These are phyloP conservation scores for Aspergillus glaucus DNA, from an alignment of 2,329 filamentous ascomycete species.

Conservation along the genomic window DNA sequence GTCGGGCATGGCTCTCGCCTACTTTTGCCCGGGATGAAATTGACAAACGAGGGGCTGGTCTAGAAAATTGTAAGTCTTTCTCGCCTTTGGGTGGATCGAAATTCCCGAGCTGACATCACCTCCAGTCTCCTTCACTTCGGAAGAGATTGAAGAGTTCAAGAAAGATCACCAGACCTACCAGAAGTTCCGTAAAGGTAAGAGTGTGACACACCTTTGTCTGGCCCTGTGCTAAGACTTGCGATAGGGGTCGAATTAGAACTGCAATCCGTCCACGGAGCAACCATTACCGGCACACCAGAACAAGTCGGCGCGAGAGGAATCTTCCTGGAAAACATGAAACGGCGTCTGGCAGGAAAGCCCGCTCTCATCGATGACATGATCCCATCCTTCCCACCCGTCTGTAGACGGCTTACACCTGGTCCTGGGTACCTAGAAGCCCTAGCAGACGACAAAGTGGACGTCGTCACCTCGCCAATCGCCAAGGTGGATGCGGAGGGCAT, in stretches of 20 bases:
- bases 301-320: conserved; percentile 17
- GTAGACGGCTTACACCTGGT: conserved; percentile 41
- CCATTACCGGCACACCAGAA: conserved; percentile 21
- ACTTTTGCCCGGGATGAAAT: conserved; percentile 23
- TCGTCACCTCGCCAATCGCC: conserved; percentile 51
- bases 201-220: neutral
- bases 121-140: conserved; percentile 24
- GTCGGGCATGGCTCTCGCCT: conserved; percentile 26
- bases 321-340: conserved; percentile 29
- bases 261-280: conserved; percentile 26
- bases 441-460: conserved; percentile 53
- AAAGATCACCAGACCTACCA: conserved; percentile 25
- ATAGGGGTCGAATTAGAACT: conserved; percentile 26
- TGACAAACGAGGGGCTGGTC: conserved; percentile 17
- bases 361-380: conserved; percentile 32
- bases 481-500: conserved; percentile 28
- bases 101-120: neutral
- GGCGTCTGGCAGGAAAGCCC: conserved; percentile 27
- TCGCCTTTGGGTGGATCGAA: neutral
- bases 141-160: conserved; percentile 29
- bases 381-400: conserved; percentile 27
- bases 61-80: conserved; percentile 23
- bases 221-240: neutral
- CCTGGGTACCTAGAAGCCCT: conserved; percentile 55
- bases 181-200: conserved; percentile 29